phyloP scores from a whole-genome alignment of 2,329 filamentous ascomycete species.

The Phaeosphaeriaceae sp. region DNA sequence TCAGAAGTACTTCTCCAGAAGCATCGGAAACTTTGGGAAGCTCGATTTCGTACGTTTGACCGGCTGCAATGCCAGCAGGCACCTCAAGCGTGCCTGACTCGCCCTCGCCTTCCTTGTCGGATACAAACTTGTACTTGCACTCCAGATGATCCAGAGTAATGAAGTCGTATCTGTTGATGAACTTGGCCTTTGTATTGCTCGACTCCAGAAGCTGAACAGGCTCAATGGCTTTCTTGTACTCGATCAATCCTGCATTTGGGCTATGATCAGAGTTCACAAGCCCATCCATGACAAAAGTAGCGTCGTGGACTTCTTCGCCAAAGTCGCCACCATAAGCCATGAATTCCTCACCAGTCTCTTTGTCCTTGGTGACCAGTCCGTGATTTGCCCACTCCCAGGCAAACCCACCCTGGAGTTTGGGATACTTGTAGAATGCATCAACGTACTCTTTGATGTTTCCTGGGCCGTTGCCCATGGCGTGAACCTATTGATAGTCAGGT shows the following conservation, averaged over 20 bases:
- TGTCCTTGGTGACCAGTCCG: constrained; percentile 51
- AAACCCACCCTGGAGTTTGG: constrained; percentile 69
- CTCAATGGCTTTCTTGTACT: constrained; percentile 56
- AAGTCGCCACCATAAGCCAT: constrained; percentile 57
- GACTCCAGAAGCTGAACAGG: constrained; percentile 47
- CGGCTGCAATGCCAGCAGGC: constrained; percentile 33
- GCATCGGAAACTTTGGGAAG: constrained; percentile 24
- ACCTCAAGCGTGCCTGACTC: constrained; percentile 30
- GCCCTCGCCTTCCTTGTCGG: constrained; percentile 8
- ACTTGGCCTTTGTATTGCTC: constrained; percentile 27
- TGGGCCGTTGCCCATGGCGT: constrained; percentile 79
- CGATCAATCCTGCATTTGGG: constrained; percentile 50
- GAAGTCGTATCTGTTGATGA: constrained; percentile 49
- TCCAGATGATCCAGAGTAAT: constrained; percentile 46
- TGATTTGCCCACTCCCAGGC: constrained; percentile 59
- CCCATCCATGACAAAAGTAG: constrained; percentile 57
- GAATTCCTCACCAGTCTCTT: constrained; percentile 47
- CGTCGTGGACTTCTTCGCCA: constrained; percentile 51
- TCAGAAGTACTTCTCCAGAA: constrained; percentile 25
- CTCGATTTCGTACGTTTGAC: constrained; percentile 34
- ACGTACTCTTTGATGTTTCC: constrained; percentile 75
- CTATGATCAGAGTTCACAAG: constrained; percentile 53
- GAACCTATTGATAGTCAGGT: constrained; percentile 33
- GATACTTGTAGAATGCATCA: constrained; percentile 67
- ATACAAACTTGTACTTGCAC: constrained; percentile 23